Conservation (phyloP, 805 yeast species). For the Teunomyces kruisii region DNA sequence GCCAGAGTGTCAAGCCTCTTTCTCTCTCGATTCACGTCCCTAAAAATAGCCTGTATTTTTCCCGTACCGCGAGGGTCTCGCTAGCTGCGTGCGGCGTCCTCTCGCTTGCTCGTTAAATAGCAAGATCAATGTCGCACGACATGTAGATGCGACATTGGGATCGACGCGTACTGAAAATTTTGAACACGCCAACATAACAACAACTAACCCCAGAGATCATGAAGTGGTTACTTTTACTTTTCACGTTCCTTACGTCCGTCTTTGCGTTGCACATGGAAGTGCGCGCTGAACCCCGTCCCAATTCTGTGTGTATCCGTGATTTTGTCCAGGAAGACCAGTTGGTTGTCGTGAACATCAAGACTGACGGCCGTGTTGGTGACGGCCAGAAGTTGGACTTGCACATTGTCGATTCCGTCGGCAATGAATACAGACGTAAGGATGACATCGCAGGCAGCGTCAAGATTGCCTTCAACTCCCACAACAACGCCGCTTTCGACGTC, state of each 20-base stretch:
- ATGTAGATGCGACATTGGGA: conserved; percentile 3
- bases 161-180: conserved; percentile 12
- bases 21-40: too few species aligned
- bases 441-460: conserved; percentile 71
- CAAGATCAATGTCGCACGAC: not conserved
- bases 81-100: too few species aligned
- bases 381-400: conserved; percentile 76
- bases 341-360: conserved; percentile 79
- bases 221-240: conserved; percentile 12
- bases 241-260: conserved; percentile 21
- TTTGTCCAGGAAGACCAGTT: conserved; percentile 81
- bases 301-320: conserved; percentile 87
- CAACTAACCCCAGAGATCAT: conserved; percentile 5
- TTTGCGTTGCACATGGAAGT: conserved; percentile 53
- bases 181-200: conserved; percentile 13
- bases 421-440: conserved; percentile 72
- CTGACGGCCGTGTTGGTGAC: conserved; percentile 77
- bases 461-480: conserved; percentile 82
- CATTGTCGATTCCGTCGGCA: conserved; percentile 78
- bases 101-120: too few species aligned
- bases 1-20: too few species aligned
- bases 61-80: too few species aligned
- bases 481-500: conserved; percentile 83
- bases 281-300: conserved; percentile 45
- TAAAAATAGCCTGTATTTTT: too few species aligned